These are phyloP conservation scores for Spiromastix sp. DNA, from an alignment of 2,329 filamentous ascomycete genomes.

Conservation along the genomic window DNA sequence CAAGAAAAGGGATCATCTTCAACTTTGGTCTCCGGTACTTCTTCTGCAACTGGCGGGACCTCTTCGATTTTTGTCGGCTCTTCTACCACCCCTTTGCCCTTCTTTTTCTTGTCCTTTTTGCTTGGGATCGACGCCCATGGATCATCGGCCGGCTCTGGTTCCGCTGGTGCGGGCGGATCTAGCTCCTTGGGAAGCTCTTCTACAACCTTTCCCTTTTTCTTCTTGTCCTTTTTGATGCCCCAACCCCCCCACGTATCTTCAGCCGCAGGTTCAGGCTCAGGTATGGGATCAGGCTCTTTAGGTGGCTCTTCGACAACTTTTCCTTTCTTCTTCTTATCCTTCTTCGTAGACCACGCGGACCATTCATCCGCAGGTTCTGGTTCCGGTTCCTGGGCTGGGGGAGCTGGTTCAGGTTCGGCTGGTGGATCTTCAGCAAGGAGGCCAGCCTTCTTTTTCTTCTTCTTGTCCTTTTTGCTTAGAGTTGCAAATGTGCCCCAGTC, in stretches of 20 bases:
- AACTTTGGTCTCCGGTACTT: conserved; percentile 13
- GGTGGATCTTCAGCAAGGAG: conserved; percentile 27
- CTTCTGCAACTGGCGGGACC: conserved; percentile 15
- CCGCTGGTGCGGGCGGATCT: conserved; percentile 15
- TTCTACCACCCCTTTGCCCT: conserved; percentile 9
- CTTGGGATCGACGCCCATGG: conserved; percentile 10
- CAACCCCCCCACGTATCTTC: conserved; percentile 14
- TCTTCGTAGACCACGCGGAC: conserved; percentile 23
- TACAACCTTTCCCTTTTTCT: conserved; percentile 34
- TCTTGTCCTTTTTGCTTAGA: conserved; percentile 36
- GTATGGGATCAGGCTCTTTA: conserved; percentile 14
- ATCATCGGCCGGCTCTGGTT: too few species aligned
- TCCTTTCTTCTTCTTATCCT: conserved; percentile 38
- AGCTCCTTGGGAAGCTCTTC: conserved; percentile 22
- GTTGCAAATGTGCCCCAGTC: conserved; percentile 26
- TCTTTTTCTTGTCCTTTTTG: conserved; percentile 31
- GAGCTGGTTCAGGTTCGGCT: conserved; percentile 13
- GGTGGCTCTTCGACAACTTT: conserved; percentile 28
- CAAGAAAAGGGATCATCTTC: conserved; percentile 8
- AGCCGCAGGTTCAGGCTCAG: conserved; percentile 3
- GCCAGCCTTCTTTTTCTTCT: conserved; percentile 32
- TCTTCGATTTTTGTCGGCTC: not conserved
- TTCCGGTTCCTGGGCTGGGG: conserved; percentile 4
- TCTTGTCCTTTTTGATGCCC: conserved; percentile 35
- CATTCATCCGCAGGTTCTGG: conserved; percentile 9